Evolutionary conservation across 106 monocot species (phyloP).

Genomic region (Alisma plantagoaquatica): DNA sequence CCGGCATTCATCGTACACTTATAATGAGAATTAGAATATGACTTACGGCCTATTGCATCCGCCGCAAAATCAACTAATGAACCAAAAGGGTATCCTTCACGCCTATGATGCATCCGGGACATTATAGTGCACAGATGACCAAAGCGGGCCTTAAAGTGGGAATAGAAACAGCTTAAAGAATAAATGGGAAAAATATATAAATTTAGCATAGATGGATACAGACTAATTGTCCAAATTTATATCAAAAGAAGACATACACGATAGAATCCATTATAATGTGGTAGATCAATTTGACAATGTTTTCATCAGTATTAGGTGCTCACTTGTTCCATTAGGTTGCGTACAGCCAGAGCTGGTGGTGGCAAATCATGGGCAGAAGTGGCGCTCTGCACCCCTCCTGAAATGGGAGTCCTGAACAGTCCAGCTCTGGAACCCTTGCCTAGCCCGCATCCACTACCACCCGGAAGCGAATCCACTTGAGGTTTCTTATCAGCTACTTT

Average conservation of each 20-base stretch:
- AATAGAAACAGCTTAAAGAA: neutral
- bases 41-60: slow-evolving; percentile 84
- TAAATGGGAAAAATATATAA: slow-evolving; percentile 2
- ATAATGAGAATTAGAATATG: neutral
- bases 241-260: too few relatives aligned
- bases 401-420: slow-evolving; percentile 85
- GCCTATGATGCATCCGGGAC: slow-evolving; percentile 91
- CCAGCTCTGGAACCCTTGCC: slow-evolving; percentile 64
- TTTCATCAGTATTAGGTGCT: too few relatives aligned
- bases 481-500: neutral
- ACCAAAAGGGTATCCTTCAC: slow-evolving; percentile 92
- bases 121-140: slow-evolving; percentile 91
- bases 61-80: slow-evolving; percentile 95
- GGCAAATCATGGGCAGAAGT: slow-evolving; percentile 90
- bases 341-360: slow-evolving; percentile 88
- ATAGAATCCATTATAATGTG: neutral
- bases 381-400: slow-evolving; percentile 96
- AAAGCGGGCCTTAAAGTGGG: slow-evolving; percentile 93
- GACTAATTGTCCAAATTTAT: too few relatives aligned
- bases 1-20: too few relatives aligned
- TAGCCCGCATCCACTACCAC: slow-evolving; percentile 17
- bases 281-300: too few relatives aligned
- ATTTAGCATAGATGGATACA: too few relatives aligned
- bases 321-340: slow-evolving; percentile 98
- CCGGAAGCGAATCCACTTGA: neutral